Percentiles rank a stretch among this genome's conserved stretches.
Conservation (phyloP, 345 rosid genomes). For the Populus pruinosa region DNA sequence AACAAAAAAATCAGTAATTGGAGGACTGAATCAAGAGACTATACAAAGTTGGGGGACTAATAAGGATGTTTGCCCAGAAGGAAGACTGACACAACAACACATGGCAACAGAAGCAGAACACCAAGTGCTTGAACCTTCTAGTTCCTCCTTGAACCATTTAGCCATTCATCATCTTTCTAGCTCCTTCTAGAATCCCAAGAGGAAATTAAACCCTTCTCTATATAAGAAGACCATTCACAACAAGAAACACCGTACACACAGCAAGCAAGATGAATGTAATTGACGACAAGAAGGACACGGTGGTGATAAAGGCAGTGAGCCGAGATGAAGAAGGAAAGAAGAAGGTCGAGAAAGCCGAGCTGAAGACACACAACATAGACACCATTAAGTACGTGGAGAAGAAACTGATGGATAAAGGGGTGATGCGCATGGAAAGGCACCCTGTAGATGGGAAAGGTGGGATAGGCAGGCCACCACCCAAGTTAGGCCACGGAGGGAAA, state of each 20-base stretch:
- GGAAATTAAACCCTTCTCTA: neutral
- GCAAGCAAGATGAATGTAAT: constrained; percentile 29
- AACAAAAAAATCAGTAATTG: no score
- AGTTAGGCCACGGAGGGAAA: constrained; percentile 82
- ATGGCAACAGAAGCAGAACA: neutral
- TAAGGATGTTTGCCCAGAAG: no score
- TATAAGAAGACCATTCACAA: no score
- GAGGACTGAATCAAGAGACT: no score
- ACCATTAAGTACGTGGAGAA: constrained; percentile 56
- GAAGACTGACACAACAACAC: neutral
- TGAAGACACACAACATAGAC: constrained; percentile 46
- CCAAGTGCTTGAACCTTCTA: constrained; percentile 20
- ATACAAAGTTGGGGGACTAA: no score
- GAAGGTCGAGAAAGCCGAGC: constrained; percentile 41
- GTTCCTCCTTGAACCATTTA: neutral
- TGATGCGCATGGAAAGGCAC: constrained; percentile 72
- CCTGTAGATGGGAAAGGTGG: constrained; percentile 54
- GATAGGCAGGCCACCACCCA: constrained; percentile 51
- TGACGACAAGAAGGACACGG: constrained; percentile 42
- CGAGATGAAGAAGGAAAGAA: constrained; percentile 48
- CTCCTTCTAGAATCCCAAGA: constrained; percentile 6
- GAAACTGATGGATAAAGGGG: constrained; percentile 69
- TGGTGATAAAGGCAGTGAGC: constrained; percentile 41
- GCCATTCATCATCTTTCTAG: constrained; percentile 14
- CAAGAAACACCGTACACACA: neutral